Conservation (phyloP, 1,139 yeast species). For the Lodderomyces parapsilosis region DNA sequence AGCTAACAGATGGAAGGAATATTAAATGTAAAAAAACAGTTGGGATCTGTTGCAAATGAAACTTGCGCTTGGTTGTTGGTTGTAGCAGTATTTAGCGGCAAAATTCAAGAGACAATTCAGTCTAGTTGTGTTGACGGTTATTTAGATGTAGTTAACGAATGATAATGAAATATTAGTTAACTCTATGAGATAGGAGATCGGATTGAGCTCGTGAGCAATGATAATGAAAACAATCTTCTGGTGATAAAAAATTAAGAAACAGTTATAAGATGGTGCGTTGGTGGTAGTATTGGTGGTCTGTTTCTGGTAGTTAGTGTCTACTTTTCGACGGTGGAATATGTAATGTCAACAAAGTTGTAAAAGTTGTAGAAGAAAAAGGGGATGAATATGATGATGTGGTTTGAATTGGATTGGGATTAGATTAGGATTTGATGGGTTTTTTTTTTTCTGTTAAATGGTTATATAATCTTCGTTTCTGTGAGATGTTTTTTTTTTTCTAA, state of each 20-base stretch:
- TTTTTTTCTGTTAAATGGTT: no score
- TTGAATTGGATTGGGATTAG: not conserved
- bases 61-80: no score
- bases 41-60: not conserved
- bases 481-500: not conserved
- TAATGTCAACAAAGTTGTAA: no score
- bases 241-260: no score
- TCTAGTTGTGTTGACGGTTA: not conserved
- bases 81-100: not conserved
- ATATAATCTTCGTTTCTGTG: not conserved
- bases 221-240: not conserved
- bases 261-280: no score
- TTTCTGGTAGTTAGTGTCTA: no score
- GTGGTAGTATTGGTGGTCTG: no score
- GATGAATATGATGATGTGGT: not conserved
- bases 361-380: not conserved
- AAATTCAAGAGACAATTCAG: no score
- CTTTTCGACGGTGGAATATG: no score
- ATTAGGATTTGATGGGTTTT: no score
- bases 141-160: not conserved
- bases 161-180: constrained; percentile 1
- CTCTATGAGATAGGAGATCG: not conserved
- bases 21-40: not conserved
- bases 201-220: not conserved
- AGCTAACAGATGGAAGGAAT: constrained; percentile 1